Evolutionary conservation across 192 early-diverging fungal species (phyloP), one percentile per base, ranked within the genome.

Genomic region (Chytriomyces sp.): DNA sequence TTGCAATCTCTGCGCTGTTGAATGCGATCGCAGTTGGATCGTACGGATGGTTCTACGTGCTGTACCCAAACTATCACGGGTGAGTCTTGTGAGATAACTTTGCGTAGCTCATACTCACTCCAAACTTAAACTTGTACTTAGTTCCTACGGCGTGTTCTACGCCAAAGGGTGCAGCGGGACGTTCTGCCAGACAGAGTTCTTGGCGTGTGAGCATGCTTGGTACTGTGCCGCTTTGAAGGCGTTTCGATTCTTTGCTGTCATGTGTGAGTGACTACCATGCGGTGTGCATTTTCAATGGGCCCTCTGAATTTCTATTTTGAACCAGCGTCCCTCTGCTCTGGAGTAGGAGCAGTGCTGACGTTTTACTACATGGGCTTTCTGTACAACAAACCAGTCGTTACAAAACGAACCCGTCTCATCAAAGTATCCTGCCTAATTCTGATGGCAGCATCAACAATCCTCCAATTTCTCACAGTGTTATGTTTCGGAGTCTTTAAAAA

Each of bases 21-120:
- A 67, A 26, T n/a, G 24, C 16, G 43, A 67, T 28, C 26, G 66
- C 66, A 11, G 66, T 67, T 11, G 66, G 6, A 46, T 23, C n/a
- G 16, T 64, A 64, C 26, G 62, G 62, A 28, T 64, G 62, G 62
- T 64, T 57, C 3, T 57, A 57, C 20, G 53, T 57, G 53, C 20
- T 20, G 53, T 57, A 57, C 53, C 53, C 53, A 20, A 57, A 57
- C 13, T 57, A 57, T 20, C 16, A 57, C 13, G 53, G 53, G 53
- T 57, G 53, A 57, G 53, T 20, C 16, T 57, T 13, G 16, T n/a
- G 53, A 57, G 35, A 35, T 35, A 2, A 35, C 35, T 0, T 35
- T 35, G 35, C 4, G 4, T 35, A 35, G 35, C 35, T 35, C 35
- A 35, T 35, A 35, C 35, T 35, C 35, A 35, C 0, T 35, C 35